Base-by-base conservation (phyloP, 148 eudicot species). In the Simmondsia chinensis region DNA sequence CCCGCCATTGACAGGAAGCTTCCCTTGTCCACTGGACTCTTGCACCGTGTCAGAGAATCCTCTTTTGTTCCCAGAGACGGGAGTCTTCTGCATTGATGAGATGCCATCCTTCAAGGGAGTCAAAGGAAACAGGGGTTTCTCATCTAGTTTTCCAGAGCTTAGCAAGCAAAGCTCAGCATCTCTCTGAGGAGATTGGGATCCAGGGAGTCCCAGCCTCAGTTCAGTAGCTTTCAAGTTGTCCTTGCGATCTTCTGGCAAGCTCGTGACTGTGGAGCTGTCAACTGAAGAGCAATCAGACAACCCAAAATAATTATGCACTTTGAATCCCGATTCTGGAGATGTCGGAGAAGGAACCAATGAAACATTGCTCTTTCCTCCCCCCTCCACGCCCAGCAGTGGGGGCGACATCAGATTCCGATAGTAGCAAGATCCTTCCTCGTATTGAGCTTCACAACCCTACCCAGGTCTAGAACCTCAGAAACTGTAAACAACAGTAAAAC, bases 151-250 rank as follows among this genome's bases (percentile, higher is more conserved):
- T 1, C 60, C 59, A 3, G 76, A 64, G 65, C 68, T 65, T 45
- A 56, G 33, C 34, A 70, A 60, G 58, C 54, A 52, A 26, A 46
- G 53, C 18, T 72, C 82, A 7, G 78, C 52, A 57, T 74, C 87
- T 35, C 85, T 66, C 25, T 68, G 79, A 14, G 97, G 95, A 11
- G 94, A 85, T 57, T 74, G 94, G 30, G 95, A 85, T 23, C 95
- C 97, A 9, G 94, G 97, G 23, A 85, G 82, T 19, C 97, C 95
- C 9, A 91, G 88, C 68, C 95, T 91, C 18, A 89, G 52, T 56
- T 89, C 95, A 6, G 94, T 89, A 60, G 93, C 97, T 61, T 74
- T 85, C 56, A 91, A 54, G 61, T 91, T 85, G 26, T 25, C 63
- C 59, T 68, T 79, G 39, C 39, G 74, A 34, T 66, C 85, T 42